A percentile compares a stretch with the other conserved stretches of the same genome.
phyloP scores from a whole-genome alignment of 305 asterid genomes.

The Petunia hybrid region DNA sequence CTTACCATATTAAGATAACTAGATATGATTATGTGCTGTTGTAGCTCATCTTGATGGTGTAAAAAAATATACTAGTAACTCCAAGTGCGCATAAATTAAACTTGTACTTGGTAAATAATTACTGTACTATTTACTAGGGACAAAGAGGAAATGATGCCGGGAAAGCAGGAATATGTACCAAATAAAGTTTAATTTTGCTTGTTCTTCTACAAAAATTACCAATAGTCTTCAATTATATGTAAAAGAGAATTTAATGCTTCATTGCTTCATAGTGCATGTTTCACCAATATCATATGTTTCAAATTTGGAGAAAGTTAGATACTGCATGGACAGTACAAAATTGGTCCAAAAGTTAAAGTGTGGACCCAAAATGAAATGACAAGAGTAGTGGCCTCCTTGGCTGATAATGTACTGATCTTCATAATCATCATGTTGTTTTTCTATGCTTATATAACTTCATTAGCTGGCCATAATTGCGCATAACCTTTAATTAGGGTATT shows the following conservation, averaged over 20 bases:
- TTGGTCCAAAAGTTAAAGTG: slow-evolving; percentile 32
- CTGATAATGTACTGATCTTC: slow-evolving; percentile 30
- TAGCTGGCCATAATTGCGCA: slow-evolving; percentile 34
- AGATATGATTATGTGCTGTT: too few relatives aligned
- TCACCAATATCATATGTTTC: not conserved
- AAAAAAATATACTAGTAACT: too few relatives aligned
- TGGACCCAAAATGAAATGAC: slow-evolving; percentile 26
- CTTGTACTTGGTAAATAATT: too few relatives aligned
- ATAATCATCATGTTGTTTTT: slow-evolving; percentile 50
- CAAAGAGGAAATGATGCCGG: slow-evolving; percentile 60
- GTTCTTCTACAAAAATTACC: slow-evolving; percentile 35
- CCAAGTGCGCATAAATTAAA: too few relatives aligned
- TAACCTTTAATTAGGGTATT: slow-evolving; percentile 19
- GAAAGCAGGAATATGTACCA: slow-evolving; percentile 49
- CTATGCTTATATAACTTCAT: slow-evolving; percentile 45
- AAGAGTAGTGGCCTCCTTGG: not conserved
- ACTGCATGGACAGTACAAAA: slow-evolving; percentile 21
- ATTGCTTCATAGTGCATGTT: slow-evolving; percentile 29
- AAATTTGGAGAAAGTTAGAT: slow-evolving; percentile 27
- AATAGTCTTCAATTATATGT: slow-evolving; percentile 39
- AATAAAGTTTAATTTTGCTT: slow-evolving; percentile 34
- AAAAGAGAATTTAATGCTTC: slow-evolving; percentile 32
- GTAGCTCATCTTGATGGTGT: too few relatives aligned
- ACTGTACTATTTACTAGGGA: slow-evolving; percentile 31
- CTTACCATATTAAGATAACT: too few relatives aligned